Conservation (phyloP, 2,329 filamentous ascomycete genomes). For the Clonostachys rhizophaga region DNA sequence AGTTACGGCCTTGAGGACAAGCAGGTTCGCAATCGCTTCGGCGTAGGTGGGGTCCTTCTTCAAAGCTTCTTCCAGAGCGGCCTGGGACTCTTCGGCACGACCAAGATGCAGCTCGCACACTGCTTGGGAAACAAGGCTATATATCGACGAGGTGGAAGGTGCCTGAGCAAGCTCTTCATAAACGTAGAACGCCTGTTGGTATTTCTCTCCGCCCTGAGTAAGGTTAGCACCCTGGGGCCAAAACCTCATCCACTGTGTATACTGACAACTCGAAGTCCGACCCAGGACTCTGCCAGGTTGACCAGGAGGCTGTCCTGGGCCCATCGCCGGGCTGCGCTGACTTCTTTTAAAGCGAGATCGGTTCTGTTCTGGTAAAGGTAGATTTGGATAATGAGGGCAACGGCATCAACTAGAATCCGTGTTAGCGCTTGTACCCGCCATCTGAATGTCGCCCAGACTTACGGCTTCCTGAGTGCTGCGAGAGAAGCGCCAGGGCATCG, state of each 20-base stretch:
- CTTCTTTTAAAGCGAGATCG: constrained; percentile 88
- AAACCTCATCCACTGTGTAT: background rate
- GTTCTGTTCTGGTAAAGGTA: constrained; percentile 87
- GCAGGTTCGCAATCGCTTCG: constrained; percentile 75
- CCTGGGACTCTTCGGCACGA: constrained; percentile 81
- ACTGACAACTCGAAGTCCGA: constrained; percentile 77
- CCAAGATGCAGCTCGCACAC: constrained; percentile 89
- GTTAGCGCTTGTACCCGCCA: constrained; percentile 2
- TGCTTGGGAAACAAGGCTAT: constrained; percentile 80
- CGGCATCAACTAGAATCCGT: constrained; percentile 57
- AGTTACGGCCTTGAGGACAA: constrained; percentile 73
- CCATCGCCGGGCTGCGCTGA: constrained; percentile 81
- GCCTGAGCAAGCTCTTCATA: constrained; percentile 93
- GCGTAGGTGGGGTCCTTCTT: constrained; percentile 66
- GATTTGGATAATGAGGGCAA: constrained; percentile 87
- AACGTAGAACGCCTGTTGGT: constrained; percentile 96
- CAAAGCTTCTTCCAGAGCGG: constrained; percentile 76
- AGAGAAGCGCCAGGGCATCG: constrained; percentile 74
- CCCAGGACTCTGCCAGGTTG: constrained; percentile 94
- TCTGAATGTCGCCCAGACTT: constrained; percentile 25
- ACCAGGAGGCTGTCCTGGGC: constrained; percentile 92
- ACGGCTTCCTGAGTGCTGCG: constrained; percentile 84
- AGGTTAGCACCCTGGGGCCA: constrained; percentile 14
- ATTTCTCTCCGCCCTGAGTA: constrained; percentile 80
- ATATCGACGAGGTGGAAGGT: constrained; percentile 71